These are phyloP conservation scores for Pichia sp. DNA, from an alignment of 1,139 yeast species.

Conservation along the genomic window DNA sequence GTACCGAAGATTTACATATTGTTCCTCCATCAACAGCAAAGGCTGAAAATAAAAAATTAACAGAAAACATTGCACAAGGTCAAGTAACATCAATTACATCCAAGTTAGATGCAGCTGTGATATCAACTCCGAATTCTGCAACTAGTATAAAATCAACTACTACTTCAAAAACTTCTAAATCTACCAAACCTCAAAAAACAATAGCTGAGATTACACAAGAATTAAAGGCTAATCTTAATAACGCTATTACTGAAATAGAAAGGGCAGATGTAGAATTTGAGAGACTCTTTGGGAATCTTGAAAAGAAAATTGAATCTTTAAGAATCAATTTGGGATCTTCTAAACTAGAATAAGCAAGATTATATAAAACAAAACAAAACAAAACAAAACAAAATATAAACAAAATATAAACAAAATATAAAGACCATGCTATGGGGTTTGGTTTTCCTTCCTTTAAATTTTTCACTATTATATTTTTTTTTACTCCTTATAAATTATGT, in stretches of 20 bases:
- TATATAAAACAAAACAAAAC: background rate
- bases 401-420: too few species aligned
- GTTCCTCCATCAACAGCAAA: background rate
- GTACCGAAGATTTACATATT: slow-evolving; percentile 7
- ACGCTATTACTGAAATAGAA: slow-evolving; percentile 20
- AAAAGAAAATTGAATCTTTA: slow-evolving; percentile 17
- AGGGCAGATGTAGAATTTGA: slow-evolving; percentile 21
- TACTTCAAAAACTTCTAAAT: background rate
- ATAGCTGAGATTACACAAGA: slow-evolving; percentile 21
- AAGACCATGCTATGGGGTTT: background rate
- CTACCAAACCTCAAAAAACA: slow-evolving; percentile 9
- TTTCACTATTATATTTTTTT: background rate
- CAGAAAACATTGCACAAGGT: slow-evolving; percentile 4
- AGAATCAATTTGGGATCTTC: slow-evolving; percentile 9
- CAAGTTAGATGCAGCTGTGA: background rate
- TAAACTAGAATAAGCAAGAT: background rate
- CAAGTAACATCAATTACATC: background rate
- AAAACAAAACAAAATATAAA: too few species aligned
- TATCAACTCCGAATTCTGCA: background rate
- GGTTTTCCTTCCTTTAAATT: background rate
- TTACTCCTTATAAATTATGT: background rate
- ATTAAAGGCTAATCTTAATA: slow-evolving; percentile 19
- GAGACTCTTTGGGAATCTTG: slow-evolving; percentile 19
- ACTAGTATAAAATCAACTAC: background rate
- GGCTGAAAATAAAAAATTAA: background rate